A percentile compares a stretch with the other conserved stretches of the same genome.
Conservation (phyloP, 768 basidiomycete species). For the Tulasnella sp. region DNA sequence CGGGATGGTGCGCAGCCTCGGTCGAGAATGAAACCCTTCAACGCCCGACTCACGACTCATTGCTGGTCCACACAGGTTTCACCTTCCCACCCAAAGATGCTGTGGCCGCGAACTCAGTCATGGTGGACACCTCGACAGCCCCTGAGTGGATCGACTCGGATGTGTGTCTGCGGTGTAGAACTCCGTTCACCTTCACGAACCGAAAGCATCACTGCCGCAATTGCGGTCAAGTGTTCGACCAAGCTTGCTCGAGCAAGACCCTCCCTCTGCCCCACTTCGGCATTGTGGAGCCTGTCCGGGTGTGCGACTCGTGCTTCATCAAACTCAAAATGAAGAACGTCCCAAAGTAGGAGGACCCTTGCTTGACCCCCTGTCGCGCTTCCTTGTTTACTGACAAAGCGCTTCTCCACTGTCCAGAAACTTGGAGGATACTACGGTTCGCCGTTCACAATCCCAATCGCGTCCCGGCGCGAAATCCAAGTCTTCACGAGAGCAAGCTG, state of each 20-base stretch:
- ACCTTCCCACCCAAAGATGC: constrained; percentile 80
- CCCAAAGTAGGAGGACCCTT: constrained; percentile 35
- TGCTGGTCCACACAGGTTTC: constrained; percentile 50
- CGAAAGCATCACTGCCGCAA: constrained; percentile 98
- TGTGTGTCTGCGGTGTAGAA: constrained; percentile 87
- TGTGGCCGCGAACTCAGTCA: constrained; percentile 64
- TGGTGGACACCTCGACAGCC: constrained; percentile 87
- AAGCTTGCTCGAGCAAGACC: constrained; percentile 80
- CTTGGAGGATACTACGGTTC: constrained; percentile 39
- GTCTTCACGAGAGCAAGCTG: constrained; percentile 59
- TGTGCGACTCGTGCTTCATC: constrained; percentile 85
- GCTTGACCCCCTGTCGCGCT: not conserved
- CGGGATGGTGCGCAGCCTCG: constrained; percentile 56
- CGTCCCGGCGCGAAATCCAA: constrained; percentile 47
- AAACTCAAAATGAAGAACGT: constrained; percentile 64
- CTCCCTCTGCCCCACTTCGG: constrained; percentile 90
- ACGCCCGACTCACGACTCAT: not conserved
- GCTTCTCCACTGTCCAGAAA: constrained; percentile 22
- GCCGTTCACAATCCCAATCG: constrained; percentile 51
- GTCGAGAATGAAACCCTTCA: not conserved
- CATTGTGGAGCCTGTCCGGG: constrained; percentile 85
- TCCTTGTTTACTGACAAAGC: not conserved
- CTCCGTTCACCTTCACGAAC: constrained; percentile 89
- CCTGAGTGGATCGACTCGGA: constrained; percentile 98
- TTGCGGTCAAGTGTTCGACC: constrained; percentile 96